Conservation (phyloP, 371 early-diverging fungal species). For the Batkoa obscura region DNA sequence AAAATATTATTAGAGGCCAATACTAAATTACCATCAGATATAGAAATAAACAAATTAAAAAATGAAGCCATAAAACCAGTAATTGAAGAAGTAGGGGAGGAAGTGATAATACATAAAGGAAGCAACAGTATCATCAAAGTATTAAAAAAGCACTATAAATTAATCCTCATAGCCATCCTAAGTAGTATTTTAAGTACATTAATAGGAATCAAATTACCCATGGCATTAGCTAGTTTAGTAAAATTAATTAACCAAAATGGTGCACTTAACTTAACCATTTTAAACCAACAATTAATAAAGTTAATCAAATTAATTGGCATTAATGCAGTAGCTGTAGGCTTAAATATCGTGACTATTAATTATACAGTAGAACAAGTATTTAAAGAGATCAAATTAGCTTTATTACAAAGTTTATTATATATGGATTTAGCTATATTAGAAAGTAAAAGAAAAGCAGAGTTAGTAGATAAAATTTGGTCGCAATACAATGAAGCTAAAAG, state of each 20-base stretch:
- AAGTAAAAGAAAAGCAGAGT: not conserved
- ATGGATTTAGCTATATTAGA: not conserved
- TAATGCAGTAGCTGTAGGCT: not conserved
- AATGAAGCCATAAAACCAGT: no score
- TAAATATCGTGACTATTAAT: not conserved
- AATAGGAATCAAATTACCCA: not conserved
- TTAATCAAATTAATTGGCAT: not conserved
- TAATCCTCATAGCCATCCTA: no score
- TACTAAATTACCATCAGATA: no score
- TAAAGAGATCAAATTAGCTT: not conserved
- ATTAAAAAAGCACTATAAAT: no score
- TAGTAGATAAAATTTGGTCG: no score
- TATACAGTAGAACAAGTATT: not conserved
- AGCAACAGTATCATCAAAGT: no score
- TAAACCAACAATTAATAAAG: no score
- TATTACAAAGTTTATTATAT: not conserved
- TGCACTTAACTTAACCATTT: no score
- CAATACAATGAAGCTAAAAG: not conserved
- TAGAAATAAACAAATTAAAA: no score
- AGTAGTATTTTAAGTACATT: not conserved
- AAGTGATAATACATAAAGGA: no score
- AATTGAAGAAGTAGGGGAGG: no score
- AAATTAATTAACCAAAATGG: not conserved
- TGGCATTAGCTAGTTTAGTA: not conserved
- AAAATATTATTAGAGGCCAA: no score